Conservation (phyloP, 208 protist genomes). For the Acanthamoeba rhysodes region DNA sequence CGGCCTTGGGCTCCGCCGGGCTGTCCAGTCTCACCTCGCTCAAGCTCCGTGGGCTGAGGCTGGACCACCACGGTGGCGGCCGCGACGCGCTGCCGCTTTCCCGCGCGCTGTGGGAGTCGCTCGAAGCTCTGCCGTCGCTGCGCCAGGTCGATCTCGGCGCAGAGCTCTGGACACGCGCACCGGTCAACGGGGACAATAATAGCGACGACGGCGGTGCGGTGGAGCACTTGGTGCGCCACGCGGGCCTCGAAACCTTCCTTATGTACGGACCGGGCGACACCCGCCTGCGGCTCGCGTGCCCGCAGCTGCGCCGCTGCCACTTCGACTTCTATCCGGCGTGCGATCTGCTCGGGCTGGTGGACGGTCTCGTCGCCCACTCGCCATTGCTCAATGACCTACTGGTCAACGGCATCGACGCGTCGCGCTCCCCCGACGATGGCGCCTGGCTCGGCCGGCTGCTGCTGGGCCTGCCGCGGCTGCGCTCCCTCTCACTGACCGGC, state of each 20-base stretch:
- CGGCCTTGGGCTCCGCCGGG: not conserved
- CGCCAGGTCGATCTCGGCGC: not conserved
- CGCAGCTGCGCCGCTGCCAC: not conserved
- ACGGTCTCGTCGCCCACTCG: not conserved
- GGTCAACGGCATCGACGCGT: not conserved
- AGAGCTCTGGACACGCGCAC: too few relatives aligned
- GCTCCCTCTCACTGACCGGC: not conserved
- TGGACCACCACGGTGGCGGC: not conserved
- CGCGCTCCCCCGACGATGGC: not conserved
- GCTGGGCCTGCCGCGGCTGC: not conserved
- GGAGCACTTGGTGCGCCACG: not conserved
- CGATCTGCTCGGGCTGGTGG: not conserved
- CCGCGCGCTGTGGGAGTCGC: not conserved
- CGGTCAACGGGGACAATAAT: too few relatives aligned
- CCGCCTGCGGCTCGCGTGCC: not conserved
- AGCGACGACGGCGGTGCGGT: too few relatives aligned
- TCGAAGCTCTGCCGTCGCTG: not conserved
- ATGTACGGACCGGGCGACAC: not conserved
- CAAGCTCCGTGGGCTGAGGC: not conserved
- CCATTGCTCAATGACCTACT: not conserved
- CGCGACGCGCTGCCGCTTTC: not conserved
- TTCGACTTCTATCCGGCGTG: not conserved
- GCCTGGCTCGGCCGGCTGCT: not conserved
- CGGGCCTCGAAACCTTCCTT: not conserved
- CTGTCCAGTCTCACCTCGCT: not conserved